phyloP scores from a whole-genome alignment of 2,329 filamentous ascomycete species.

The Microcyclospora tardicrescens region DNA sequence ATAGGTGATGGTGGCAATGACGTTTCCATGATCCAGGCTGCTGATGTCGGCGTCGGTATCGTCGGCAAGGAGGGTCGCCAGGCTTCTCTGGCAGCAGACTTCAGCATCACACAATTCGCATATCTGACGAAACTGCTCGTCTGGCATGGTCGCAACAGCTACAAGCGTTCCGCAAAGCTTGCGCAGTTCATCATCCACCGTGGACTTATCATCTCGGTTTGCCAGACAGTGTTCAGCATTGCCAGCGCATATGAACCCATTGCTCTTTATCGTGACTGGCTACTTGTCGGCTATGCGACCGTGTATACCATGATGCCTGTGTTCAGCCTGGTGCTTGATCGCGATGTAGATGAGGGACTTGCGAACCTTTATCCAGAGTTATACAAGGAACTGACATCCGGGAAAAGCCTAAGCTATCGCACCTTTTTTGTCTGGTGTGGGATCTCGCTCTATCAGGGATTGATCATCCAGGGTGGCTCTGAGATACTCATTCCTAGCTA shows the following conservation, averaged over 20 bases:
- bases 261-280: conserved; percentile 90
- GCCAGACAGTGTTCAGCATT: conserved; percentile 95
- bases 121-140: conserved; percentile 94
- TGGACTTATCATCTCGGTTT: conserved; percentile 86
- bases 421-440: conserved; percentile 97
- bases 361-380: conserved; percentile 93
- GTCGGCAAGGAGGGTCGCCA: conserved; percentile 96
- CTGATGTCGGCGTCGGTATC: conserved; percentile 93
- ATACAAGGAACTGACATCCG: conserved; percentile 91
- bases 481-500: conserved; percentile 76
- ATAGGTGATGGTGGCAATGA: conserved; percentile 98
- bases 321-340: conserved; percentile 84
- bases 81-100: conserved; percentile 88
- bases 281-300: conserved; percentile 91
- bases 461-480: conserved; percentile 86
- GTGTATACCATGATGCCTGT: conserved; percentile 91
- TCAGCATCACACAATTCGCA: conserved; percentile 89
- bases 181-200: conserved; percentile 97
- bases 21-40: conserved; percentile 97
- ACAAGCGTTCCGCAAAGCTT: conserved; percentile 89
- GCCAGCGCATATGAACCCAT: conserved; percentile 86
- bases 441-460: conserved; percentile 88
- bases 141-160: conserved; percentile 95
- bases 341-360: conserved; percentile 85
- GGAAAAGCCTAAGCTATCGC: conserved; percentile 74